These are phyloP conservation scores for Aschersonia sp. DNA, from an alignment of 2,329 filamentous ascomycete species.

Conservation along the genomic window DNA sequence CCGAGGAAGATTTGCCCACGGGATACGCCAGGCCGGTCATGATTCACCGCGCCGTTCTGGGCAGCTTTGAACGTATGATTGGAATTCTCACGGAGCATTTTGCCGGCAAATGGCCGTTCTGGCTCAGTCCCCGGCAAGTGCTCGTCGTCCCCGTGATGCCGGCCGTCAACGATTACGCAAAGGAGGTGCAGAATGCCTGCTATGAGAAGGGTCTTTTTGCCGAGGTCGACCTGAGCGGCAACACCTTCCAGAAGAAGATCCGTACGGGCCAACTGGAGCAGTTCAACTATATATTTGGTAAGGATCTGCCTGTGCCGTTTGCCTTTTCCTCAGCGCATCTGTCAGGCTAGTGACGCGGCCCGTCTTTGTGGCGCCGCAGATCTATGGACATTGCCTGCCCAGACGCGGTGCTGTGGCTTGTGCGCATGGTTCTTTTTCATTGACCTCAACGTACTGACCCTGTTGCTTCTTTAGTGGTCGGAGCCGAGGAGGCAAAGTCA, in stretches of 20 bases:
- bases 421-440: neutral
- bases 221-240: constrained; percentile 43
- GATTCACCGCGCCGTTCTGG: constrained; percentile 71
- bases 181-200: constrained; percentile 57
- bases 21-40: constrained; percentile 72
- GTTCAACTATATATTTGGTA: constrained; percentile 73
- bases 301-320: constrained; percentile 10
- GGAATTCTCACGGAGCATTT: constrained; percentile 75
- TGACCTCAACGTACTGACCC: constrained; percentile 1
- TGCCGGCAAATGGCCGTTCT: constrained; percentile 79
- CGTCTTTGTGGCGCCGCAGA: no score
- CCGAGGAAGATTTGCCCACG: constrained; percentile 37
- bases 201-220: constrained; percentile 54
- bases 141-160: constrained; percentile 48
- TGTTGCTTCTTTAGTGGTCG: constrained; percentile 32
- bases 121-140: constrained; percentile 73
- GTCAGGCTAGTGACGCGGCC: no score
- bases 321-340: neutral
- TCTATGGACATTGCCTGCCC: no score
- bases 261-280: constrained; percentile 65
- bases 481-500: constrained; percentile 44
- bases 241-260: constrained; percentile 84
- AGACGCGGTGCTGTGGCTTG: no score
- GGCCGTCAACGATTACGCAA: constrained; percentile 64
- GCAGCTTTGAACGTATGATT: constrained; percentile 52